Evolutionary conservation across 805 yeast species (phyloP).

Genomic region (Saccharomyces kudriavzevii): DNA sequence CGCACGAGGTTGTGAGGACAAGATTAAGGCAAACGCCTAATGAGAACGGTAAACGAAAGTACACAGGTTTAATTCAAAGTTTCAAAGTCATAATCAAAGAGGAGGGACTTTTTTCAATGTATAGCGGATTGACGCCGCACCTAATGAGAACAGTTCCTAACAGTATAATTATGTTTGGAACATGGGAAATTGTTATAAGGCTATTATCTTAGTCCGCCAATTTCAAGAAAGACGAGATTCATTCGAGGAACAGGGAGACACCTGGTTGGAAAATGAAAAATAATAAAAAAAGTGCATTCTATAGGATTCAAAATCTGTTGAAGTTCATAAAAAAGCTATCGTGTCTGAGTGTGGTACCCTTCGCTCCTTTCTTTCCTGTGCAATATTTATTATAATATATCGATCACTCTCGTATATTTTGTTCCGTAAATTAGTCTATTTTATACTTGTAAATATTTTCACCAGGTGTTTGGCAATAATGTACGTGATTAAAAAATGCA

Average conservation of each 20-base stretch:
- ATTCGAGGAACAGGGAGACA: background rate
- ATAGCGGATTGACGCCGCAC: slow-evolving; percentile 97
- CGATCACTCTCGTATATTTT: background rate
- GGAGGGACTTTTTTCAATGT: slow-evolving; percentile 88
- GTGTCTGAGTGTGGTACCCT: background rate
- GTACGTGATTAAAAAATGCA: background rate
- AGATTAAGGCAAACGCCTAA: slow-evolving; percentile 90
- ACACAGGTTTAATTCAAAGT: slow-evolving; percentile 82
- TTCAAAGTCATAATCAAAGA: slow-evolving; percentile 79
- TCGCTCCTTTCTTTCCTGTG: background rate
- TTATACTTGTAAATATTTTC: background rate
- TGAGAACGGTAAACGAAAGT: slow-evolving; percentile 72
- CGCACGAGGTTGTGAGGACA: slow-evolving; percentile 95
- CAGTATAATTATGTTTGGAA: slow-evolving; percentile 97
- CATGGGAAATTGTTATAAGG: slow-evolving; percentile 83
- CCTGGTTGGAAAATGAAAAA: background rate
- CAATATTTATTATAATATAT: background rate
- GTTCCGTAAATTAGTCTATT: background rate
- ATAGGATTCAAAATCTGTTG: background rate
- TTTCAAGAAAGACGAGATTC: background rate
- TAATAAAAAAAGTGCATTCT: background rate
- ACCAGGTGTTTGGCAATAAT: background rate
- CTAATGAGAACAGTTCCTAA: slow-evolving; percentile 94
- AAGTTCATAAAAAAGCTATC: background rate
- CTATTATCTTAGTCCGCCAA: slow-evolving; percentile 35